These are phyloP conservation scores for Neurospora cerealis DNA, from an alignment of 495 filamentous ascomycete genomes.

Conservation along the genomic window DNA sequence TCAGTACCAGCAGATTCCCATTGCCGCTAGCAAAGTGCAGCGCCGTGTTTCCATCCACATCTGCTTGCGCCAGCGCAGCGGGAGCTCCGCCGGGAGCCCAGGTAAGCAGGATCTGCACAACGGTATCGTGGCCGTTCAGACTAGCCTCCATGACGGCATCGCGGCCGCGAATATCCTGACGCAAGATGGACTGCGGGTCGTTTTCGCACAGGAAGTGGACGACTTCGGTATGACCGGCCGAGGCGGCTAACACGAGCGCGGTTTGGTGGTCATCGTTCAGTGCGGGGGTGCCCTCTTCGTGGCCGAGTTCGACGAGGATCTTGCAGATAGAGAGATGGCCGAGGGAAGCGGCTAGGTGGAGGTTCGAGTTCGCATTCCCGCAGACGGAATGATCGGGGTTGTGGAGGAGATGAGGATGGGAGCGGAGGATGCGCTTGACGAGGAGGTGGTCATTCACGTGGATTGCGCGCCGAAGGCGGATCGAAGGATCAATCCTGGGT, in stretches of 20 bases:
- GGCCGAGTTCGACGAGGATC: constrained; percentile 41
- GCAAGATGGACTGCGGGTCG: constrained; percentile 33
- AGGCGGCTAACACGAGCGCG: constrained; percentile 54
- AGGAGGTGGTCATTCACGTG: constrained; percentile 58
- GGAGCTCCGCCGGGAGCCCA: constrained; percentile 36
- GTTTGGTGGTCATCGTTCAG: constrained; percentile 66
- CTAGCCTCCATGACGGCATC: constrained; percentile 50
- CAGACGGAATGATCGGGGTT: constrained; percentile 54
- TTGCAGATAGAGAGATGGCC: constrained; percentile 54
- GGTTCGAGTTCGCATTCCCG: constrained; percentile 56
- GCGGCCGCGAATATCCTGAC: constrained; percentile 45
- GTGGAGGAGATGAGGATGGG: constrained; percentile 55
- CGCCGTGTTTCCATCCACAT: constrained; percentile 64
- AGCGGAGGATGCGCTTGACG: constrained; percentile 60
- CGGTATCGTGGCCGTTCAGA: constrained; percentile 46
- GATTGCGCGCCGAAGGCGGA: constrained; percentile 64
- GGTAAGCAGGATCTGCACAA: constrained; percentile 49
- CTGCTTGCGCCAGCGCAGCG: constrained; percentile 39
- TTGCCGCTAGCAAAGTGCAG: constrained; percentile 59
- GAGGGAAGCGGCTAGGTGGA: constrained; percentile 63
- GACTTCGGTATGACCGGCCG: constrained; percentile 47
- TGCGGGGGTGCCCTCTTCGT: constrained; percentile 50
- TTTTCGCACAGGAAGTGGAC: constrained; percentile 46
- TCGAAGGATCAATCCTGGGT: constrained; percentile 56
- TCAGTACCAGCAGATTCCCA: constrained; percentile 62